Evolutionary conservation across 2,329 filamentous ascomycete species (phyloP).

Genomic region (Aspergillus sp.): DNA sequence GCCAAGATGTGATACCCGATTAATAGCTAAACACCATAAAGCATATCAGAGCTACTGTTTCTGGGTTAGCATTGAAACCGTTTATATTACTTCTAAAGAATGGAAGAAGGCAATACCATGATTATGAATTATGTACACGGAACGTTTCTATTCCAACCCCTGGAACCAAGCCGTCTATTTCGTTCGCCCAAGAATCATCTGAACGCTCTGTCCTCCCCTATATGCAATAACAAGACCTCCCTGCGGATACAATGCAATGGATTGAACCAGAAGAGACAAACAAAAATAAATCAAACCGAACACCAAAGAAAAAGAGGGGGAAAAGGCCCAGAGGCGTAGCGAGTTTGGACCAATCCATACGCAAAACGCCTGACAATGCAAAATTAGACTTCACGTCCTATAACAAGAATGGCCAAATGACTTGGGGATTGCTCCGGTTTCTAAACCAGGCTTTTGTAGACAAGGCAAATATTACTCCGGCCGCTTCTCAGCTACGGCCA

Average conservation of each 20-base stretch:
- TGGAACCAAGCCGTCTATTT: constrained; percentile 10
- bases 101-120: too few relatives aligned
- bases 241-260: constrained; percentile 6
- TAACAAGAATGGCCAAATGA: too few relatives aligned
- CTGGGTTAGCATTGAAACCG: too few relatives aligned
- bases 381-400: constrained; percentile 1
- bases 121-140: constrained; percentile 18
- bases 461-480: neutral
- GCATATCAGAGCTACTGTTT: too few relatives aligned
- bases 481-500: constrained; percentile 29
- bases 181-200: constrained; percentile 9
- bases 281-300: neutral
- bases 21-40: too few relatives aligned
- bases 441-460: too few relatives aligned
- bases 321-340: neutral
- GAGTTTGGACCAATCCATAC: neutral
- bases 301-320: constrained; percentile 3
- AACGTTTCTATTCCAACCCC: constrained; percentile 9
- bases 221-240: constrained; percentile 9
- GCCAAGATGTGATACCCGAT: too few relatives aligned
- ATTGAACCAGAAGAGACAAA: neutral
- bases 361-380: constrained; percentile 13
- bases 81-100: too few relatives aligned
- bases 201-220: constrained; percentile 3
- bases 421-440: too few relatives aligned